Evolutionary conservation across 2,329 filamentous ascomycete species (phyloP), one percentile per base, ranked within the genome.

Genomic region (Fusarium euwallaceae): DNA sequence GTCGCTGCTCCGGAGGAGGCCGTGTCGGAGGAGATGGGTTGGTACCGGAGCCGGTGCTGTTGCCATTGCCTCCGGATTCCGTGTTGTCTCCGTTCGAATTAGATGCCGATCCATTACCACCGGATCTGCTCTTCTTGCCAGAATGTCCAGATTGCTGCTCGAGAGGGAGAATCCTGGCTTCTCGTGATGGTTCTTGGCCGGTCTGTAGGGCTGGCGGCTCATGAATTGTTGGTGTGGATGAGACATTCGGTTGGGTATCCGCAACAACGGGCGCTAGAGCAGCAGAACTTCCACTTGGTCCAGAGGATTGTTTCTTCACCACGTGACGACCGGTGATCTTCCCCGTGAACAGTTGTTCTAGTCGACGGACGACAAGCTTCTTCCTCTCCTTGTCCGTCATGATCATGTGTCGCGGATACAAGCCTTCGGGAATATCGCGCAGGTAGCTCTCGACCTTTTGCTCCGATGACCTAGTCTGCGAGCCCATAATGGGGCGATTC

Each of bases 321-420:
- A 74, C 56, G 82, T 86, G 80, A 78, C 85, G 82, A 6, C 84
- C 84, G 5, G 81, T 82, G 20, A 88, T 86, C 78, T 92, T 93
- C 4, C 94, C 94, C 0, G 94, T 95, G 71, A 97, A 97, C 2
- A 97, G 87, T 72, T 95, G 93, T 78, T 97, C 94, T 7, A 97
- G 82, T 3, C 93, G 89, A 64, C 90, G 88, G 3, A 96, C 94
- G 0, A 96, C 92, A 22, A 95, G 79, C 79, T 92, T 94, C 84
- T 94, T 95, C 84, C 91, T 94, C 7, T 93, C 89, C 73, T 90
- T 92, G 16, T 96, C 94, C 0, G 91, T 91, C 88, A 95, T 90
- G 0, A 85, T 81, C 27, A 87, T 85, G 51, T 88, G 87, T 12
- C 88, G 88, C 0, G 93, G 92, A 41, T 94, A 86, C 0, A 95